These are phyloP conservation scores for Exophiala aquamarina DNA, from an alignment of 2,329 filamentous ascomycete genomes.

Conservation along the genomic window DNA sequence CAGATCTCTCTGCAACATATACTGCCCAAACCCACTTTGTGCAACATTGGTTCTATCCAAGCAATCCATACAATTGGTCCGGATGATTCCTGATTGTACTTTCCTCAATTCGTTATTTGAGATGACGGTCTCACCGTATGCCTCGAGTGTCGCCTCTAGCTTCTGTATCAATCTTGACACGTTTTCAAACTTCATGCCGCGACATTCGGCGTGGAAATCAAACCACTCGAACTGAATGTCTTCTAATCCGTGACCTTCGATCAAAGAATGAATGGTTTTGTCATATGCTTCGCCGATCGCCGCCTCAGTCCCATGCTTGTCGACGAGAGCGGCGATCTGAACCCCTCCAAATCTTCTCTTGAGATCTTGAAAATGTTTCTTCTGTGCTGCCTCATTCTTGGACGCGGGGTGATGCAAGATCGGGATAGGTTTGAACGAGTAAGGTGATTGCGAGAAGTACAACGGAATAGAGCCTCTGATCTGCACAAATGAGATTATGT, in stretches of 20 bases:
- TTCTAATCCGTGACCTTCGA: constrained; percentile 58
- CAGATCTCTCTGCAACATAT: constrained; percentile 77
- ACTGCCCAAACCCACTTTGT: constrained; percentile 84
- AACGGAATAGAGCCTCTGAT: constrained; percentile 87
- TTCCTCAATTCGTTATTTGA: constrained; percentile 43
- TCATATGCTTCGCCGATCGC: constrained; percentile 78
- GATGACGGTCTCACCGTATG: constrained; percentile 69
- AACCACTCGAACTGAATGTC: constrained; percentile 87
- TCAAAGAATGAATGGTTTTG: constrained; percentile 64
- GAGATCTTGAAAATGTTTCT: constrained; percentile 73
- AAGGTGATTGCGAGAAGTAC: constrained; percentile 93
- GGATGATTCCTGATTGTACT: constrained; percentile 72
- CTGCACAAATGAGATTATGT: constrained; percentile 81
- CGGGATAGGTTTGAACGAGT: constrained; percentile 85
- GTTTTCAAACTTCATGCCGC: constrained; percentile 98
- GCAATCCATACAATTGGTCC: constrained; percentile 99
- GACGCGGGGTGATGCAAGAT: constrained; percentile 77
- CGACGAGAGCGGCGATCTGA: constrained; percentile 80
- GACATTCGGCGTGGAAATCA: constrained; percentile 89
- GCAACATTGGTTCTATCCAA: constrained; percentile 94
- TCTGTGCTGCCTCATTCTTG: constrained; percentile 76
- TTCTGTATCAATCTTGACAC: constrained; percentile 75
- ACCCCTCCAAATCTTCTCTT: constrained; percentile 70
- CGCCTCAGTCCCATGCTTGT: constrained; percentile 80
- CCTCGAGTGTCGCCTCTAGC: constrained; percentile 66